Base-by-base conservation (phyloP, 495 filamentous ascomycete species). In the Neurospora sp. region DNA sequence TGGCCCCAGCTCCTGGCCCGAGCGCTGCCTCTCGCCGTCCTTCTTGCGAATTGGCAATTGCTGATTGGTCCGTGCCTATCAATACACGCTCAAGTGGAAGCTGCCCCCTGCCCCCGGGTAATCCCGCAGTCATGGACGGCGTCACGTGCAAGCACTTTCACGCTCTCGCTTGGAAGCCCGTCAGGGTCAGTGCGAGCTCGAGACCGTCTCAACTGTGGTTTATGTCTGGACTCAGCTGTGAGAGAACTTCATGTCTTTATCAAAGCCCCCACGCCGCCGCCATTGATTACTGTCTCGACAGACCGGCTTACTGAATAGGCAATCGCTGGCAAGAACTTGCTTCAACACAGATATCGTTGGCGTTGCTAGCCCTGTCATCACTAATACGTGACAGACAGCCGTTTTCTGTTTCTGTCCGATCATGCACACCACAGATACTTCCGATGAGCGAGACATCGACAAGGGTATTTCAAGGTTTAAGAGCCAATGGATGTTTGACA, bases 71-170 rank as follows among this genome's bases (percentile, higher is more conserved):
- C 8, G n/a, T 45, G 40, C 35, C 69, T 40, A 77, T 40, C 70
- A 74, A 75, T 72, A 70, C 69, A 70, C 65, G 73, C 75, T 61
- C 48, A 16, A 42, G 3, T 40, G 39, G 40, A 40, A 65, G 53
- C 53, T 65, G 53, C 53, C 27, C 27, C 27, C 27, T 27, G 27
- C 27, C 53, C 53, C 53, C 53, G 53, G 53, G 27, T 65, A 65
- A 65, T 65, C 53, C 53, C 53, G 53, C 53, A 37, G 27, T 17
- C 27, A 65, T 65, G 22, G 27, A 37, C 6, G 27, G 27, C 27
- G 27, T 65, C 53, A 65, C 53, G 53, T 65, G 53, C 22, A 65
- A 65, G 27, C 27, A 65, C 27, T 35, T 17, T 65, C 14, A 35
- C 27, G 5, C 7, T 35, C 53, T 61, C 53, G 20, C 27, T 65